Percentiles rank a stretch among this genome's conserved stretches.
Conservation (phyloP, 2,329 filamentous ascomycete genomes). For the Hortaea werneckii region DNA sequence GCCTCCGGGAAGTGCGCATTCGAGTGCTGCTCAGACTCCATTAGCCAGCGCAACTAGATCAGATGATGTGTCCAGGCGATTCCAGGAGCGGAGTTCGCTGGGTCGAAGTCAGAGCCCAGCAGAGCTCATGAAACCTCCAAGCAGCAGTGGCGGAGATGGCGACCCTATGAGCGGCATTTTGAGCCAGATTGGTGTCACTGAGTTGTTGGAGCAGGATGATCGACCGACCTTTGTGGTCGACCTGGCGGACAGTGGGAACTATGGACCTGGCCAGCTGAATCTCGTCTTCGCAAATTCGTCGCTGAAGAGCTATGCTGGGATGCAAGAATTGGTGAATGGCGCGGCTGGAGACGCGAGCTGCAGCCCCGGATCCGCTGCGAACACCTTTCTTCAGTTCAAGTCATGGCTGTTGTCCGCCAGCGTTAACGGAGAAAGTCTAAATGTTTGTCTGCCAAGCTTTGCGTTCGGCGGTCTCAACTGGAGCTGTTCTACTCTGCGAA, state of each 20-base stretch:
- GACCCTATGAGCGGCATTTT: slow-evolving; percentile 36
- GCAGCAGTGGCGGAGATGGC: slow-evolving; percentile 1
- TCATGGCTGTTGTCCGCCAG: slow-evolving; percentile 54
- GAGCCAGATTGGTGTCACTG: slow-evolving; percentile 55
- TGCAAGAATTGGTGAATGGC: slow-evolving; percentile 48
- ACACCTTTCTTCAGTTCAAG: slow-evolving; percentile 55
- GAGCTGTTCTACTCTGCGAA: slow-evolving; percentile 60
- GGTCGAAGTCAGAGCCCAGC: slow-evolving; percentile 20
- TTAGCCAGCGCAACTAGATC: slow-evolving; percentile 24
- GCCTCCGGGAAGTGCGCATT: neutral
- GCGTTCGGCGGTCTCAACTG: slow-evolving; percentile 57
- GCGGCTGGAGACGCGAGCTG: slow-evolving; percentile 30
- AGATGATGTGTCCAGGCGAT: slow-evolving; percentile 37
- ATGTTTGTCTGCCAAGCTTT: slow-evolving; percentile 46
- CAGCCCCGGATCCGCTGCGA: slow-evolving; percentile 23
- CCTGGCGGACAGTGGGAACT: slow-evolving; percentile 48
- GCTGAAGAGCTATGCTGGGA: slow-evolving; percentile 46
- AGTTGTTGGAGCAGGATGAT: slow-evolving; percentile 66
- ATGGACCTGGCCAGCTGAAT: slow-evolving; percentile 43
- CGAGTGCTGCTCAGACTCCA: neutral
- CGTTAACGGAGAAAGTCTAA: slow-evolving; percentile 42
- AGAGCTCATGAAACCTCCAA: slow-evolving; percentile 1
- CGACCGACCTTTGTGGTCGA: slow-evolving; percentile 70
- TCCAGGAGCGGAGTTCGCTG: slow-evolving; percentile 21
- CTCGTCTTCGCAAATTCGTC: slow-evolving; percentile 61